Percentiles rank a stretch among this genome's conserved stretches.
These are phyloP conservation scores for Pleurotus ostreatus DNA, from an alignment of 768 basidiomycete genomes.

Conservation along the genomic window DNA sequence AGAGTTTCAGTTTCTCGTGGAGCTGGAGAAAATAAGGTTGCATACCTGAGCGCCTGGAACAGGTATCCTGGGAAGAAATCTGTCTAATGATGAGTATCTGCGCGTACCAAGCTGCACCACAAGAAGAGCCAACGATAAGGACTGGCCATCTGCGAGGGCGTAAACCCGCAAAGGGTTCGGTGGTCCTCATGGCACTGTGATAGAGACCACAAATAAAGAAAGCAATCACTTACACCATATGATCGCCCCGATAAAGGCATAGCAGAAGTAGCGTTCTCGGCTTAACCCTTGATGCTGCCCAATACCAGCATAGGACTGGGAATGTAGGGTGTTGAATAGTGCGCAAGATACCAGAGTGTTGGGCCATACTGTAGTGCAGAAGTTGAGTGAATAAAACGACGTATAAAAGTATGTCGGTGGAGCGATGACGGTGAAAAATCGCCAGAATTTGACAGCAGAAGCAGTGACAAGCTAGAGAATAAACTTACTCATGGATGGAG, in stretches of 20 bases:
- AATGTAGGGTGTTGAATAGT: conserved; percentile 72
- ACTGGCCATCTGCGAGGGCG: no score
- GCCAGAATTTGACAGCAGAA: background rate
- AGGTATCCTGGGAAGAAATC: conserved; percentile 63
- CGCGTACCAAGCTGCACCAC: no score
- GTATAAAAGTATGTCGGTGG: background rate
- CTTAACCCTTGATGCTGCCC: conserved; percentile 49
- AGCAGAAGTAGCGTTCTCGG: conserved; percentile 56
- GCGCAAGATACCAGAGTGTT: conserved; percentile 66
- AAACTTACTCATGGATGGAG: conserved; percentile 56
- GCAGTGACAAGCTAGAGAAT: background rate
- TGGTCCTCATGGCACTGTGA: background rate
- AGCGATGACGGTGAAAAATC: no score
- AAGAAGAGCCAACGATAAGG: no score
- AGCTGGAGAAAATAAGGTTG: background rate
- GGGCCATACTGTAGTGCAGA: conserved; percentile 57
- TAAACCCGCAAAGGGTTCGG: background rate
- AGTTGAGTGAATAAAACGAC: conserved; percentile 6
- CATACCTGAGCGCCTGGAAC: conserved; percentile 52
- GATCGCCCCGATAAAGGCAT: conserved; percentile 43
- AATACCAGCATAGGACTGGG: conserved; percentile 51
- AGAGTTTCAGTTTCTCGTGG: background rate
- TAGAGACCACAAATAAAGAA: background rate
- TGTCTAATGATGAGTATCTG: conserved; percentile 13
- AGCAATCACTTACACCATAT: conserved; percentile 37